Evolutionary conservation across 805 yeast species (phyloP).

Genomic region (Lipomyces spencermartinsiae): DNA sequence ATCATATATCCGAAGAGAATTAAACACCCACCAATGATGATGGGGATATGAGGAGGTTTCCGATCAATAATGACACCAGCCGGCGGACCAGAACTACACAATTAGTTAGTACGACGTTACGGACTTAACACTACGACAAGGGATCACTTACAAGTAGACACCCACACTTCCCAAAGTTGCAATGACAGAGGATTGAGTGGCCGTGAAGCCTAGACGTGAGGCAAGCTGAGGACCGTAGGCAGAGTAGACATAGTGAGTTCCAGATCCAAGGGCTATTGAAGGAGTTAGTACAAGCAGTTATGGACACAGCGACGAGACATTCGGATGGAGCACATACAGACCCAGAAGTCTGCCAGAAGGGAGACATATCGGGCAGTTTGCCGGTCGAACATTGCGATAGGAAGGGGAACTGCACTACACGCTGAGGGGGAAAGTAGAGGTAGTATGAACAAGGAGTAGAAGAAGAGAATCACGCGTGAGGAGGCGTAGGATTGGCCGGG

Average conservation of each 20-base stretch:
- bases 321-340: constrained; percentile 24
- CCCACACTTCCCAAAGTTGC: constrained; percentile 76
- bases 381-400: constrained; percentile 27
- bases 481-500: not conserved
- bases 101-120: not conserved
- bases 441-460: not conserved
- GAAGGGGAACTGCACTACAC: not conserved
- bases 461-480: not conserved
- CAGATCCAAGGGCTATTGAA: constrained; percentile 47
- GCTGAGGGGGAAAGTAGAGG: not conserved
- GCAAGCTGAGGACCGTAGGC: constrained; percentile 83
- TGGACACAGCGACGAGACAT: not conserved
- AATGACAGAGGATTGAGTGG: constrained; percentile 65
- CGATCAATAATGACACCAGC: constrained; percentile 70
- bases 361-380: constrained; percentile 35
- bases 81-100: constrained; percentile 60
- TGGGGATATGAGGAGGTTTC: constrained; percentile 62
- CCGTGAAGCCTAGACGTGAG: constrained; percentile 59
- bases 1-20: constrained; percentile 63
- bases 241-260: constrained; percentile 76
- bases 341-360: constrained; percentile 34
- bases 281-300: not conserved
- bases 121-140: constrained; percentile 30
- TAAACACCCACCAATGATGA: constrained; percentile 50
- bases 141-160: constrained; percentile 51